A percentile compares a stretch with the other conserved stretches of the same genome.
Evolutionary conservation across 1,139 yeast species (phyloP).

Genomic region (Diutina siamensis): DNA sequence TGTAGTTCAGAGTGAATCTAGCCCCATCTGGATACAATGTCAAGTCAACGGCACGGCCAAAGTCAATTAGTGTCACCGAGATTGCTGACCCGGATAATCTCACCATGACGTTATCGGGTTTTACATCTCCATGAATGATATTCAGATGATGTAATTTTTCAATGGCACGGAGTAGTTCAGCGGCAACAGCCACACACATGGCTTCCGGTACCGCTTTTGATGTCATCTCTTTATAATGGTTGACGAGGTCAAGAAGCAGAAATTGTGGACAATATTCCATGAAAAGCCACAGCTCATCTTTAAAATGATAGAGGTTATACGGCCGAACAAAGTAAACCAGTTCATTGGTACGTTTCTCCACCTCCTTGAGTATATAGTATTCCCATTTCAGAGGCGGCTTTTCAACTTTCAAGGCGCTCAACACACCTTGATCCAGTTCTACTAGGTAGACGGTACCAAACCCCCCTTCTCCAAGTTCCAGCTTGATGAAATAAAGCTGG

Average conservation of each 20-base stretch:
- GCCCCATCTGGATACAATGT: slow-evolving; percentile 18
- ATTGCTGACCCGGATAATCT: slow-evolving; percentile 42
- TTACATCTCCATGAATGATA: slow-evolving; percentile 76
- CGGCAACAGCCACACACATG: slow-evolving; percentile 50
- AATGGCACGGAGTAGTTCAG: slow-evolving; percentile 48
- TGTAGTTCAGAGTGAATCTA: slow-evolving; percentile 52
- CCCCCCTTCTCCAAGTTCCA: slow-evolving; percentile 70
- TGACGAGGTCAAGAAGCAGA: slow-evolving; percentile 64
- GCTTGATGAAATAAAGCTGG: neutral
- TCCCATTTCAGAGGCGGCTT: slow-evolving; percentile 69
- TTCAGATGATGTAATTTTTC: slow-evolving; percentile 54
- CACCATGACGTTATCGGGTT: slow-evolving; percentile 82
- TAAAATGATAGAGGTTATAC: slow-evolving; percentile 42
- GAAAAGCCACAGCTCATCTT: slow-evolving; percentile 66
- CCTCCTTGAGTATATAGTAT: slow-evolving; percentile 53
- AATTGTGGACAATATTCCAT: slow-evolving; percentile 67
- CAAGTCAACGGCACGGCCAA: slow-evolving; percentile 74
- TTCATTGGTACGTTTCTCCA: slow-evolving; percentile 26
- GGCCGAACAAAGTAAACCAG: slow-evolving; percentile 30
- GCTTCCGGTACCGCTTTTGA: slow-evolving; percentile 42
- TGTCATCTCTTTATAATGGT: slow-evolving; percentile 23
- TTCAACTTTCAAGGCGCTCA: slow-evolving; percentile 66
- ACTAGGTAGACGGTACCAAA: slow-evolving; percentile 70
- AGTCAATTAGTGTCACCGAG: slow-evolving; percentile 65
- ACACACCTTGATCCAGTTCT: slow-evolving; percentile 47